phyloP scores from a whole-genome alignment of 495 filamentous ascomycete genomes.

The Aspergillus heteromorphus region DNA sequence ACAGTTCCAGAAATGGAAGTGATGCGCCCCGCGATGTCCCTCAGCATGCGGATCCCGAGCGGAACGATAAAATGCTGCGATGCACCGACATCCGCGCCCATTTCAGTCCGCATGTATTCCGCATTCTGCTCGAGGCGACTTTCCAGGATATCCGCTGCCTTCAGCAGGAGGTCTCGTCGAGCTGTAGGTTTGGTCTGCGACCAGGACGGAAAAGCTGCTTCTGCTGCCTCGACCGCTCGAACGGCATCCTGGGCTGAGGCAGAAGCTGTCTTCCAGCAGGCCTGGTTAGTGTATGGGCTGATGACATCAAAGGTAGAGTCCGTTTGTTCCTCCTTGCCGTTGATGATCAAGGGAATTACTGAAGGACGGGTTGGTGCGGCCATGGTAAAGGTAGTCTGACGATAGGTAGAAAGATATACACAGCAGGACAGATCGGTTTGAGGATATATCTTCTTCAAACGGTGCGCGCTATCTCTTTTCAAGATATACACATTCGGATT shows the following conservation, averaged over 20 bases:
- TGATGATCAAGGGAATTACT: slow-evolving; percentile 65
- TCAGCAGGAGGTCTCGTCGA: slow-evolving; percentile 70
- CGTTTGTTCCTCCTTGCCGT: slow-evolving; percentile 56
- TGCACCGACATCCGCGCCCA: slow-evolving; percentile 49
- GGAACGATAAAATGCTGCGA: slow-evolving; percentile 55
- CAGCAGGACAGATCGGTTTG: neutral
- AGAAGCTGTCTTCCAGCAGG: slow-evolving; percentile 56
- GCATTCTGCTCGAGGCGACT: slow-evolving; percentile 52
- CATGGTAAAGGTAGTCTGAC: slow-evolving; percentile 2
- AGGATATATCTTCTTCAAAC: neutral
- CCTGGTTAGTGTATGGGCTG: slow-evolving; percentile 59
- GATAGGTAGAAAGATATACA: neutral
- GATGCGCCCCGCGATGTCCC: slow-evolving; percentile 69
- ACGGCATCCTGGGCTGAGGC: slow-evolving; percentile 58
- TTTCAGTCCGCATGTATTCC: slow-evolving; percentile 65
- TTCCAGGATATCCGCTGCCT: slow-evolving; percentile 65
- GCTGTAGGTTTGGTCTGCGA: slow-evolving; percentile 53
- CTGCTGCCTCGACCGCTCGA: slow-evolving; percentile 59
- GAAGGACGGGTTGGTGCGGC: slow-evolving; percentile 7
- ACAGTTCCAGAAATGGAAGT: slow-evolving; percentile 55
- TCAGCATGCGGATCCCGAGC: slow-evolving; percentile 52
- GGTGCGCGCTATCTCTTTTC: neutral
- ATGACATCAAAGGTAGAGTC: slow-evolving; percentile 57
- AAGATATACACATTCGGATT: neutral
- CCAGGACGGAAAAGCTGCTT: slow-evolving; percentile 68